Evolutionary conservation across 345 rosid species (phyloP).

Genomic region (Toxicodendron radicans): DNA sequence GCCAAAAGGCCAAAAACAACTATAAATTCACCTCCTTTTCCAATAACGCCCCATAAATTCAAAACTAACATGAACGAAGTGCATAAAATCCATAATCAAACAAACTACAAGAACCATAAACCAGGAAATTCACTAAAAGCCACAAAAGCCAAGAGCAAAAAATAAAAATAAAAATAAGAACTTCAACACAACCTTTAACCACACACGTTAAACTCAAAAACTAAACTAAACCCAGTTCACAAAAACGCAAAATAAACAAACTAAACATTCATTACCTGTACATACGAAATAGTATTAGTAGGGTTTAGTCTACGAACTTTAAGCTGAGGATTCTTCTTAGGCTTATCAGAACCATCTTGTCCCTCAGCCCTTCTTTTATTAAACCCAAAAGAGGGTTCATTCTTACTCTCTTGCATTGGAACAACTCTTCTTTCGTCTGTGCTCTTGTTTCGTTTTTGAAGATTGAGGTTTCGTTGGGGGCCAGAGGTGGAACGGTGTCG

Average conservation of each 20-base stretch:
- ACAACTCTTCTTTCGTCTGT: slow-evolving; percentile 19
- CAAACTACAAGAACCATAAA: slow-evolving; percentile 8
- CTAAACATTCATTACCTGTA: slow-evolving; percentile 50
- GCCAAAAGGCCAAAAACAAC: not conserved
- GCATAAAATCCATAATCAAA: not conserved
- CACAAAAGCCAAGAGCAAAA: not conserved
- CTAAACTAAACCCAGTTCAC: slow-evolving; percentile 12
- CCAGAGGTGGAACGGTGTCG: slow-evolving; percentile 39
- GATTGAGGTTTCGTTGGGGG: slow-evolving; percentile 27
- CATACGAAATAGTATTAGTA: slow-evolving; percentile 81
- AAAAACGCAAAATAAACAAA: not conserved
- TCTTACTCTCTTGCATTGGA: slow-evolving; percentile 41
- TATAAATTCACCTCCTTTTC: not conserved
- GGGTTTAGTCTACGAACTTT: slow-evolving; percentile 74
- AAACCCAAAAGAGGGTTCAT: slow-evolving; percentile 51
- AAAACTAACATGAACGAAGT: not conserved
- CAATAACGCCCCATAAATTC: not conserved
- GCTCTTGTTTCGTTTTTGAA: slow-evolving; percentile 38
- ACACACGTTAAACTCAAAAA: not conserved
- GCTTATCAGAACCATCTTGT: slow-evolving; percentile 47
- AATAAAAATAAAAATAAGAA: not conserved
- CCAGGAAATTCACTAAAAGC: not conserved
- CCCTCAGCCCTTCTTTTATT: slow-evolving; percentile 89
- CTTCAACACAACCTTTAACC: not conserved
- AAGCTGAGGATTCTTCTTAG: slow-evolving; percentile 71